Evolutionary conservation across 495 filamentous ascomycete genomes (phyloP), one percentile per base, ranked within the genome.

Genomic region (Rusavskia elegans): DNA sequence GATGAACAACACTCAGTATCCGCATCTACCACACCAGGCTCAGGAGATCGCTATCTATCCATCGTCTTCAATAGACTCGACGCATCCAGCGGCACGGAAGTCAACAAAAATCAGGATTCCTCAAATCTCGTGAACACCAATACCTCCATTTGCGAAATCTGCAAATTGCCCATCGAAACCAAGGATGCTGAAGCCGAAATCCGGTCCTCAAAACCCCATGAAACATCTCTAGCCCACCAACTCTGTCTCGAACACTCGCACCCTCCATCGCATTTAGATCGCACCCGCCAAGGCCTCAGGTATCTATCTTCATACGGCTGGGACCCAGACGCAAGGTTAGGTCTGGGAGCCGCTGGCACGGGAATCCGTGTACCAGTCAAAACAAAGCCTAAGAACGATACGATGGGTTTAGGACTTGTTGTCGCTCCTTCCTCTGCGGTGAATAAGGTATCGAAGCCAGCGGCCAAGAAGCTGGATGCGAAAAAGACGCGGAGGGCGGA

Each of bases 251-350:
- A 73, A 16, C 87, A 95, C 60, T 89, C 87, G 0, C 79, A 89
- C 58, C 87, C 89, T 0, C 90, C 90, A 2, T 94, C 88, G 0
- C 76, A 84, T 51, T 67, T 95, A 2, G 84, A 94, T 63, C 82
- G 89, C n/a, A 74, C 72, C 2, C 76, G 84, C 36, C 78, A 79
- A 64, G 89, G 89, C 0, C 71, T 97, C 8, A 73, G 75, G 51
- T 81, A 85, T 48, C 78, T 97, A 3, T 73, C 81, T 30, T 72
- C 79, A 1, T 81, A 87, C 56, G 89, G 90, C 37, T 97, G 87
- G 85, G 85, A 95, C 63, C 88, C 85, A 0, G 89, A 97, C 66
- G 73, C 78, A 36, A 67, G 87, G 21, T 59, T 68, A 6, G 89
- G 89, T 0, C 73, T 97, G 0, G 89, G 89, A 0, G 73, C 72